Percentiles rank a stretch among this genome's conserved stretches.
Evolutionary conservation across 2,329 filamentous ascomycete genomes (phyloP).

Genomic region (Pyrenochaeta sp.): DNA sequence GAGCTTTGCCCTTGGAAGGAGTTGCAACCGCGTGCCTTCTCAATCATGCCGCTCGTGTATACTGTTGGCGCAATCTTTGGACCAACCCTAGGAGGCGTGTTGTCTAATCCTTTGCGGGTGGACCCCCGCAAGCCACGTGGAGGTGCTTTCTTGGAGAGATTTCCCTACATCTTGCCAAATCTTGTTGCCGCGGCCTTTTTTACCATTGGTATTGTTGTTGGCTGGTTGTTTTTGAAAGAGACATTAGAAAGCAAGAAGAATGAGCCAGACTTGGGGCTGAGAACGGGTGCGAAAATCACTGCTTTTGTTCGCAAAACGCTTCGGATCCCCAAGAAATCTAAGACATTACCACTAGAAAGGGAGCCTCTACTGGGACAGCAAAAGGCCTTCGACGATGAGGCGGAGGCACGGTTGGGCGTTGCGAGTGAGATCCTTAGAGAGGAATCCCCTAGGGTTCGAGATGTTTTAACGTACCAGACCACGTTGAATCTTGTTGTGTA

Average conservation of each 20-base stretch:
- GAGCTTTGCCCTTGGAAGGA: conserved; percentile 88
- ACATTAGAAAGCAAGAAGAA: conserved; percentile 77
- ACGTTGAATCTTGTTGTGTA: conserved; percentile 79
- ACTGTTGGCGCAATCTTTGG: conserved; percentile 87
- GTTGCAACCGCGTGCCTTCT: conserved; percentile 87
- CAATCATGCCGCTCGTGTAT: conserved; percentile 92
- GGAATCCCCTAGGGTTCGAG: conserved; percentile 53
- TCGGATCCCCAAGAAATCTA: conserved; percentile 15
- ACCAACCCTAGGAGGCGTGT: conserved; percentile 82
- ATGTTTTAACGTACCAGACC: conserved; percentile 78
- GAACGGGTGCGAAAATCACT: conserved; percentile 72
- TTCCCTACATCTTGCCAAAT: conserved; percentile 87
- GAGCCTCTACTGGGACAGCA: conserved; percentile 40
- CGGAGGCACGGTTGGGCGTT: conserved; percentile 7
- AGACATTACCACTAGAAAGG: conserved; percentile 21
- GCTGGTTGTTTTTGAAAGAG: conserved; percentile 83
- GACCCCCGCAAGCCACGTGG: conserved; percentile 71
- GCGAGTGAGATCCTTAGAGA: conserved; percentile 15
- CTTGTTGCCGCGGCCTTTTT: conserved; percentile 79
- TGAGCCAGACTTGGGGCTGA: conserved; percentile 75
- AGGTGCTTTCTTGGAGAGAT: conserved; percentile 74
- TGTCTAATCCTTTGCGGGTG: conserved; percentile 80
- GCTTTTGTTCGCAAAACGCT: conserved; percentile 31
- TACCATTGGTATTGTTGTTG: conserved; percentile 75
- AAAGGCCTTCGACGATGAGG: conserved; percentile 27